Base-by-base conservation (phyloP, 2,329 filamentous ascomycete species). In the Passalora sequoiae region DNA sequence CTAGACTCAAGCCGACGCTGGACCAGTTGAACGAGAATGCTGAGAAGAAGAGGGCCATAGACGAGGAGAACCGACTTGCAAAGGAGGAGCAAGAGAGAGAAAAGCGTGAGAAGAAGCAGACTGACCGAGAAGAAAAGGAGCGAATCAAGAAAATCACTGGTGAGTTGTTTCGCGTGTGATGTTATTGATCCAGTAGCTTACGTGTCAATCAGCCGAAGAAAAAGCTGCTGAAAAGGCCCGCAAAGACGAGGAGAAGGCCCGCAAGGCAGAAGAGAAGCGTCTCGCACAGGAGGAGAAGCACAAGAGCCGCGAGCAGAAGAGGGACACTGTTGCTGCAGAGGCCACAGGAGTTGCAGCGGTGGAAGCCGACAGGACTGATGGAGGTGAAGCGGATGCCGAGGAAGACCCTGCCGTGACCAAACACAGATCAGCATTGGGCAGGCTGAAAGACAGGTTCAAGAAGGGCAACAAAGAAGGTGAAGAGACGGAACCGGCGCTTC, bases 21-120 rank as follows among this genome's bases (percentile, higher is more conserved):
- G 83, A 95, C 53, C 86, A 94, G 52, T 92, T 96, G 49, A 81
- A 83, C 40, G 81, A 86, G 39, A 86, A 82, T 60, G 86, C 86
- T 0, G 84, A 89, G 59, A 74, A 74, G 49, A 82, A 88, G 60
- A 74, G 78, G 28, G 85, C 83, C 37, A 75, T 81, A 46, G 75
- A 84, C 47, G 72, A 81, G 35, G 77, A 81, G 51, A 65, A 77
- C 8, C 74, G 76, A 30, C 62, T 80, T 13, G 83, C 88, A 47
- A 72, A 80, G 48, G 80, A 87, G 45, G 73, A 80, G 50, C 75
- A 77, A 55, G 75, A 82, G 59, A 75, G 81, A 40, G 73, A 80
- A 38, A 74, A 77, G 37, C 71, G 71, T 35, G 70, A 67, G 35
- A 74, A 79, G 53, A 81, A 78, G 54, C 69, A 76, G 40, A 65